These are phyloP conservation scores for Apocynum venetum DNA, from an alignment of 257 asterid species.

Conservation along the genomic window DNA sequence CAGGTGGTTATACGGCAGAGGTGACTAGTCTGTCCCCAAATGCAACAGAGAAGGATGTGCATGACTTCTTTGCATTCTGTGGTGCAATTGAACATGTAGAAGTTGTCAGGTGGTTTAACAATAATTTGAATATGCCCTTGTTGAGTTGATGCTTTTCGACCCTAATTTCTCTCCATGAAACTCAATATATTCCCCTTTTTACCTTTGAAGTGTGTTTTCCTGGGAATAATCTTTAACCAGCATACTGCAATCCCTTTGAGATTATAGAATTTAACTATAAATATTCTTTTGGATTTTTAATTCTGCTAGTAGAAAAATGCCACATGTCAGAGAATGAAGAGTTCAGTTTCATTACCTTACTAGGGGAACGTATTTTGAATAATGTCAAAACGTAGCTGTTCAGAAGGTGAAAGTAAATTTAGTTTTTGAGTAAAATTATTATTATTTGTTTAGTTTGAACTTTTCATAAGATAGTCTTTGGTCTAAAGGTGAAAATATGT, in stretches of 20 bases:
- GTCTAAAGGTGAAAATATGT: no score
- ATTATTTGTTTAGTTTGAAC: no score
- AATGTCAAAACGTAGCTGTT: neutral
- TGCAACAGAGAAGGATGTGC: conserved; percentile 74
- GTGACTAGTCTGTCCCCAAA: conserved; percentile 74
- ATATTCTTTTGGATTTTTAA: neutral
- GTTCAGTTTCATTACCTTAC: neutral
- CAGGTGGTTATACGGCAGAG: conserved; percentile 70
- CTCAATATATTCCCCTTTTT: neutral
- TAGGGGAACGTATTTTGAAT: neutral
- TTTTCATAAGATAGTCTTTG: neutral
- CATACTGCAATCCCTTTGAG: neutral
- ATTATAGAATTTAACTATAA: neutral
- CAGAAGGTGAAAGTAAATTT: neutral
- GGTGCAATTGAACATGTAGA: conserved; percentile 90
- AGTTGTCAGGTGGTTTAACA: conserved; percentile 55
- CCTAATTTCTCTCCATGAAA: neutral
- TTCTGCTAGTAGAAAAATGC: neutral
- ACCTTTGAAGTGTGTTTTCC: neutral
- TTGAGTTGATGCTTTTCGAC: neutral
- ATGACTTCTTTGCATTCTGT: conserved; percentile 81
- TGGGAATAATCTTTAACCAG: neutral
- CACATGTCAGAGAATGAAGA: neutral
- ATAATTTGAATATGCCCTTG: neutral
- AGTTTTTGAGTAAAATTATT: neutral